A percentile compares a stretch with the other conserved stretches of the same genome.
Evolutionary conservation across 2,329 filamentous ascomycete genomes (phyloP).

Genomic region (Microcera coccophila): DNA sequence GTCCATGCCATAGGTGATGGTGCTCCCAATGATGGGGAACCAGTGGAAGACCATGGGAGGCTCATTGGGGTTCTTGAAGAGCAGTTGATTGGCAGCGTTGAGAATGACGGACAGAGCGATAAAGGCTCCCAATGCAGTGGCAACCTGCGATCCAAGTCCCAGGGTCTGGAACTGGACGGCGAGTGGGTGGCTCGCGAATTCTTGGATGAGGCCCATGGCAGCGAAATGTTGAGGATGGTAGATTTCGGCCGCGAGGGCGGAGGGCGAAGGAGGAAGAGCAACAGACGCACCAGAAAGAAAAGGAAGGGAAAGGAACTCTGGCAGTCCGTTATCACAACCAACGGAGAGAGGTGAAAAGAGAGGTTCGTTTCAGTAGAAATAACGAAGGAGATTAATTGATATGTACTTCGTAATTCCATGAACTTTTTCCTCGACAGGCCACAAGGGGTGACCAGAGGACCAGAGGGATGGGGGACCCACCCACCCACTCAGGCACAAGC

Average conservation of each 20-base stretch:
- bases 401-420: slow-evolving; percentile 30
- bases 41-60: slow-evolving; percentile 78
- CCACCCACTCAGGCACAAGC: too few species aligned
- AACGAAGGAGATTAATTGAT: slow-evolving; percentile 30
- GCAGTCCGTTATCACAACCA: not conserved
- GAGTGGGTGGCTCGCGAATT: slow-evolving; percentile 46
- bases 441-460: slow-evolving; percentile 1
- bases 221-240: not conserved
- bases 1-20: slow-evolving; percentile 91
- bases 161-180: slow-evolving; percentile 48
- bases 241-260: not conserved
- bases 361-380: not conserved
- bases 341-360: slow-evolving; percentile 10
- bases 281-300: not conserved
- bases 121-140: slow-evolving; percentile 40
- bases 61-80: slow-evolving; percentile 78
- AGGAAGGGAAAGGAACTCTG: not conserved
- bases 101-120: slow-evolving; percentile 59
- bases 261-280: not conserved
- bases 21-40: slow-evolving; percentile 83
- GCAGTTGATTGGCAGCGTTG: slow-evolving; percentile 76
- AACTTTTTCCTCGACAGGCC: slow-evolving; percentile 25
- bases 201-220: slow-evolving; percentile 55
- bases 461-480: too few species aligned
- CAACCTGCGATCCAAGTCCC: slow-evolving; percentile 46